A percentile compares a stretch with the other conserved stretches of the same genome.
Conservation (phyloP, 164 flowering plant genomes). For the Buxus sempervirens region DNA sequence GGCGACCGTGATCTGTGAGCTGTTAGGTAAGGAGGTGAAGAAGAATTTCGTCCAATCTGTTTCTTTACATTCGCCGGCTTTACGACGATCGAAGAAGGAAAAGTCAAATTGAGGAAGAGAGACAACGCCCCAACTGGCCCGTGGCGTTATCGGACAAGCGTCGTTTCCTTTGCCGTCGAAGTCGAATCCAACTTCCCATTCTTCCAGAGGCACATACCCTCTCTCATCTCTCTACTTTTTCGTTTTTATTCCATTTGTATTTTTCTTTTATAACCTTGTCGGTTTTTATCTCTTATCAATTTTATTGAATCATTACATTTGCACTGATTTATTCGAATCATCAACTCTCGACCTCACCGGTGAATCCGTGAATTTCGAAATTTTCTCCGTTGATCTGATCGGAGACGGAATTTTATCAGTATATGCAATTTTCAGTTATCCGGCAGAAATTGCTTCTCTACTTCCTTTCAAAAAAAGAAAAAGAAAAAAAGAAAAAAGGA, state of each 20-base stretch:
- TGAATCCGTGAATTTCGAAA: neutral
- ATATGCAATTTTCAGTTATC: too few relatives aligned
- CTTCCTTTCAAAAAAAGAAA: too few relatives aligned
- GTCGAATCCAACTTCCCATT: neutral
- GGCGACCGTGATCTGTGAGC: too few relatives aligned
- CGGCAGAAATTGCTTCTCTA: too few relatives aligned
- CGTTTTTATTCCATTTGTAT: neutral
- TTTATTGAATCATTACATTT: too few relatives aligned
- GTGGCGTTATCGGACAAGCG: neutral
- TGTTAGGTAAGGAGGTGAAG: too few relatives aligned
- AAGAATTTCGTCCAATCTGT: too few relatives aligned
- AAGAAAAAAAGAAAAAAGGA: too few relatives aligned
- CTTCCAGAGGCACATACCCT: neutral
- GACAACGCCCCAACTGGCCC: neutral
- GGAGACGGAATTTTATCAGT: too few relatives aligned
- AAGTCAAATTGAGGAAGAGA: neutral
- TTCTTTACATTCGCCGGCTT: too few relatives aligned
- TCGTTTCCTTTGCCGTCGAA: neutral
- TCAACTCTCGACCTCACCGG: neutral
- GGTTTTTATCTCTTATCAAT: neutral
- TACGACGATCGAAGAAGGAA: neutral
- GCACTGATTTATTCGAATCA: neutral
- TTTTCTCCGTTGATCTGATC: too few relatives aligned
- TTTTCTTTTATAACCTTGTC: too few relatives aligned
- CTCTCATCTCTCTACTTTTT: neutral